Conservation (phyloP, 2,329 filamentous ascomycete genomes). For the Cryphonectria carpinicola region DNA sequence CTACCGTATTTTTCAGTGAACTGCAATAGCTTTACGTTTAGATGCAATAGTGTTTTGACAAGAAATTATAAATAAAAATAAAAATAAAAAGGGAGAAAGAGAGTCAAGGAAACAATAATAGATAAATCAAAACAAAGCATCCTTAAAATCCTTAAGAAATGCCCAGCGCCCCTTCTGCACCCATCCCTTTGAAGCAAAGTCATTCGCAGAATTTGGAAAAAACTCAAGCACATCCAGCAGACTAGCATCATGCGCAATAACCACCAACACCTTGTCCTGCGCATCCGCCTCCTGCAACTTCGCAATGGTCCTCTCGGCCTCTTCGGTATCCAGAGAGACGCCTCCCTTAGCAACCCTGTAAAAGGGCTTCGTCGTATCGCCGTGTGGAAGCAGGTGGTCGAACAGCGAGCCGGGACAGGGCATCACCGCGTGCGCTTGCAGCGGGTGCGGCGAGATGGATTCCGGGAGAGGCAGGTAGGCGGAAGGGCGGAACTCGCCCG, state of each 20-base stretch:
- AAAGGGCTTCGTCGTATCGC: constrained; percentile 37
- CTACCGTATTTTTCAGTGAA: too few species aligned
- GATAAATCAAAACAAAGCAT: neutral
- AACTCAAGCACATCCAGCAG: constrained; percentile 50
- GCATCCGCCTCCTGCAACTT: constrained; percentile 52
- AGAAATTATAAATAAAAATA: too few species aligned
- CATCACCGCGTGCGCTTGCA: constrained; percentile 28
- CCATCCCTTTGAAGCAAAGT: constrained; percentile 50
- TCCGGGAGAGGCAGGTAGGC: constrained; percentile 40
- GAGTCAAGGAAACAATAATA: neutral
- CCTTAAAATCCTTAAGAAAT: constrained; percentile 54
- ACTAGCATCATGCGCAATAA: constrained; percentile 51
- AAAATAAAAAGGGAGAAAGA: too few species aligned
- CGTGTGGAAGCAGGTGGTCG: constrained; percentile 40
- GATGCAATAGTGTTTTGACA: too few species aligned
- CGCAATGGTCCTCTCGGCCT: constrained; percentile 43
- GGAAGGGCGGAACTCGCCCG: constrained; percentile 42
- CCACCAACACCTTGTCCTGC: constrained; percentile 46
- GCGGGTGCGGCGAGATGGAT: constrained; percentile 44
- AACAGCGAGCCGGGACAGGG: constrained; percentile 46
- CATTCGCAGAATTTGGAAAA: constrained; percentile 52
- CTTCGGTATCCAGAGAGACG: constrained; percentile 35
- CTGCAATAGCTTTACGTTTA: too few species aligned
- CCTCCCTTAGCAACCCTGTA: constrained; percentile 32
- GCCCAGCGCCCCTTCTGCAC: constrained; percentile 48